Evolutionary conservation across 139 green algal species (phyloP).

Genomic region (Chlorella ohadii): DNA sequence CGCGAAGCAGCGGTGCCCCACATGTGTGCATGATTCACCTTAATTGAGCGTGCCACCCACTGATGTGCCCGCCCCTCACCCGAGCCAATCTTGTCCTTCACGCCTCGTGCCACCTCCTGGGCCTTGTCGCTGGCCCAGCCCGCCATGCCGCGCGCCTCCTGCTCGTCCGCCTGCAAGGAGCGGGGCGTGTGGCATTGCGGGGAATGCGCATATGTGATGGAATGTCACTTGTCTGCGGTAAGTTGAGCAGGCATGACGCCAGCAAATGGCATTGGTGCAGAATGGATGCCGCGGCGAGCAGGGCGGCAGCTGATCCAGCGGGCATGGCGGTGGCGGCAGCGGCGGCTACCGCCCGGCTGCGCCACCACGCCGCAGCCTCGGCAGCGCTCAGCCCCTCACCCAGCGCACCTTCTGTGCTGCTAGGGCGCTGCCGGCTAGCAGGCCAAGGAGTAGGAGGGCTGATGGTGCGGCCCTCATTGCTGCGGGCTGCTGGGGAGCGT

Average conservation of each 20-base stretch:
- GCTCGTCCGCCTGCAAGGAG: conserved; percentile 11
- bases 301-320: not conserved
- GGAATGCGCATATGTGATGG: no score
- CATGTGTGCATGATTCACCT: no score
- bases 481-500: not conserved
- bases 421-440: not conserved
- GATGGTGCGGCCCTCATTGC: not conserved
- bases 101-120: conserved; percentile 7
- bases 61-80: no score
- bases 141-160: conserved; percentile 27
- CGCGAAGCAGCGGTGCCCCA: no score
- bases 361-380: not conserved
- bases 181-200: no score
- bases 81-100: conserved; percentile 43
- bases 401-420: not conserved
- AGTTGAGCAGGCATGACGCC: no score
- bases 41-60: no score
- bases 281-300: no score
- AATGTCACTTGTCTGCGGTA: no score
- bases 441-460: not conserved
- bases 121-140: conserved; percentile 38
- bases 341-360: not conserved
- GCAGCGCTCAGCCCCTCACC: not conserved
- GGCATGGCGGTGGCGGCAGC: not conserved
- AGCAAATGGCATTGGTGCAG: no score